Evolutionary conservation across 225 moss, liverwort and hornwort species (phyloP), one percentile per base, ranked within the genome.

Genomic region (Polytrichum formosum): DNA sequence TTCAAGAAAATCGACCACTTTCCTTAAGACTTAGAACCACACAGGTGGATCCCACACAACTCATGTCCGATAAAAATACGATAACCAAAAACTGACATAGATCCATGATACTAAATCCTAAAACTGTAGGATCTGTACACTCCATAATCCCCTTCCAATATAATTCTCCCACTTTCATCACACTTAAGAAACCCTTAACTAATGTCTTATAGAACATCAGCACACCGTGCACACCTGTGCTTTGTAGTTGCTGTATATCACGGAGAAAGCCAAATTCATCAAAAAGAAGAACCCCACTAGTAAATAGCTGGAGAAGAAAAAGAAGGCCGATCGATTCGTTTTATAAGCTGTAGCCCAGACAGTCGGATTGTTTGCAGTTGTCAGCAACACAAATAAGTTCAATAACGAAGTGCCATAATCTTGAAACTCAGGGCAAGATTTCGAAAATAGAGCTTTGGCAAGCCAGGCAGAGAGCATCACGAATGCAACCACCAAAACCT

Each of bases 351-450:
- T 77, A 26, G 80, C 81, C 92, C 92, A 92, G 63, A 92, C 92
- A 70, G 74, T 84, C 56, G 92, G 90, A 72, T 92, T 90, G 79
- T 92, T 92, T 73, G 92, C 92, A 67, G 88, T 90, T 71, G 92
- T 92, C 65, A 88, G 68, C 66, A 92, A 86, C 67, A 92, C 70
- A 68, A 92, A 86, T 16, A 92, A 78, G 70, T 84, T 90, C 67
- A 90, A 67, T 28, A 88, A 66, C 18, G 92, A 88, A 3, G 88
- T 79, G 72, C 77, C 67, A 70, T 86, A 92, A 76, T 90, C 90
- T 70, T 86, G 63, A 61, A 90, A 92, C 69, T 84, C 84, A 53
- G 77, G 0, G 19, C 79, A 75, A 5, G 79, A 71, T 55, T 82
- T 82, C 69, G 81, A 79, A 56, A 92, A 90, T 23, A 92, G 77